These are phyloP conservation scores for Talaromyces islandicus DNA, from an alignment of 2,329 filamentous ascomycete species.

Conservation along the genomic window DNA sequence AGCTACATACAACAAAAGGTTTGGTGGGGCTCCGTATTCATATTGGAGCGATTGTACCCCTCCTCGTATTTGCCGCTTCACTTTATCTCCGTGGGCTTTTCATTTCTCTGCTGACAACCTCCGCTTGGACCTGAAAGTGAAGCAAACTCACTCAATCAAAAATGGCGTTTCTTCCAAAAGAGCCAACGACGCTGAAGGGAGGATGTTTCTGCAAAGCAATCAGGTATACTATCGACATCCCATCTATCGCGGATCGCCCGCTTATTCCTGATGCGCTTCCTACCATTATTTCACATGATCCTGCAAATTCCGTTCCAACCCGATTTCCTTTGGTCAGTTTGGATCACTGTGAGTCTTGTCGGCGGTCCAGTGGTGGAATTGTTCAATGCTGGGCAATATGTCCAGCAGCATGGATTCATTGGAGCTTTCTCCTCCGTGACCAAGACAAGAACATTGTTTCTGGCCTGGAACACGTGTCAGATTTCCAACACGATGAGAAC, in stretches of 20 bases:
- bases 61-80: neutral
- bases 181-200: conserved; percentile 17
- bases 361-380: conserved; percentile 15
- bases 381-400: conserved; percentile 23
- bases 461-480: too few species aligned
- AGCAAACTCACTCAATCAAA: neutral
- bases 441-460: too few species aligned
- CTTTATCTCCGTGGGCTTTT: neutral
- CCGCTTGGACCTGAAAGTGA: too few species aligned
- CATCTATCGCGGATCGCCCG: conserved; percentile 10
- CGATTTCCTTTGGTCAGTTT: conserved; percentile 17
- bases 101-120: neutral
- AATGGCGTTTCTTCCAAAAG: conserved; percentile 10
- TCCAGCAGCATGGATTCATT: conserved; percentile 20
- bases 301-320: conserved; percentile 11
- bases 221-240: conserved; percentile 20
- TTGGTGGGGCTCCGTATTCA: neutral
- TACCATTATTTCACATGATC: neutral
- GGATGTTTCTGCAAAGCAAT: conserved; percentile 25
- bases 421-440: conserved; percentile 13
- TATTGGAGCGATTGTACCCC: neutral
- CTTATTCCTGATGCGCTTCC: neutral
- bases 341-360: conserved; percentile 23
- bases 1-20: neutral
- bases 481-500: neutral